Evolutionary conservation across 2,329 filamentous ascomycete species (phyloP).

Genomic region (Hymenotorrendiella dingleyae): DNA sequence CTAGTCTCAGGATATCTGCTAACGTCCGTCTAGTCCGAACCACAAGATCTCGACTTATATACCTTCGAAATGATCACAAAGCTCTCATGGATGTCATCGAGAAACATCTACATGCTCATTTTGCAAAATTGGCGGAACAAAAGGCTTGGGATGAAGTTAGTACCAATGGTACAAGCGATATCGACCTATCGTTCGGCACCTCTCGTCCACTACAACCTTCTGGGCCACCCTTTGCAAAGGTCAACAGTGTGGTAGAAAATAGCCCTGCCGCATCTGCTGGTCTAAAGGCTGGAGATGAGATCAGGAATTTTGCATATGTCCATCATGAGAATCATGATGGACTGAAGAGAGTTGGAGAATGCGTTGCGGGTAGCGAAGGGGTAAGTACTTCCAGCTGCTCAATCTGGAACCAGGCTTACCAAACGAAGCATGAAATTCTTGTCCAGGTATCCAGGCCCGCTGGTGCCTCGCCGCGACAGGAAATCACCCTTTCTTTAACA

Average conservation of each 20-base stretch:
- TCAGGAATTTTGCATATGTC: constrained; percentile 79
- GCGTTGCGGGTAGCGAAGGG: constrained; percentile 83
- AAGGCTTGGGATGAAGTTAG: constrained; percentile 23
- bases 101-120: constrained; percentile 80
- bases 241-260: constrained; percentile 71
- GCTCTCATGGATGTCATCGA: constrained; percentile 79
- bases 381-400: constrained; percentile 45
- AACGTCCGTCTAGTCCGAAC: constrained; percentile 64
- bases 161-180: constrained; percentile 17
- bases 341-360: constrained; percentile 79
- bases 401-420: constrained; percentile 10
- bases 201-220: constrained; percentile 33
- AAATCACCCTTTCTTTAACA: constrained; percentile 66
- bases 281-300: constrained; percentile 70
- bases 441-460: constrained; percentile 56
- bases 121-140: constrained; percentile 58
- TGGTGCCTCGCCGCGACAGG: constrained; percentile 31
- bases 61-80: constrained; percentile 89
- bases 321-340: constrained; percentile 81
- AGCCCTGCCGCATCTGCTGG: constrained; percentile 83
- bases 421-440: constrained; percentile 51
- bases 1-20: constrained; percentile 4
- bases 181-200: constrained; percentile 29
- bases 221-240: constrained; percentile 73
- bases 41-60: constrained; percentile 84